Percentiles rank a stretch among this genome's conserved stretches.
Conservation (phyloP, 257 asterid genomes). For the Solanum gandarillasii region DNA sequence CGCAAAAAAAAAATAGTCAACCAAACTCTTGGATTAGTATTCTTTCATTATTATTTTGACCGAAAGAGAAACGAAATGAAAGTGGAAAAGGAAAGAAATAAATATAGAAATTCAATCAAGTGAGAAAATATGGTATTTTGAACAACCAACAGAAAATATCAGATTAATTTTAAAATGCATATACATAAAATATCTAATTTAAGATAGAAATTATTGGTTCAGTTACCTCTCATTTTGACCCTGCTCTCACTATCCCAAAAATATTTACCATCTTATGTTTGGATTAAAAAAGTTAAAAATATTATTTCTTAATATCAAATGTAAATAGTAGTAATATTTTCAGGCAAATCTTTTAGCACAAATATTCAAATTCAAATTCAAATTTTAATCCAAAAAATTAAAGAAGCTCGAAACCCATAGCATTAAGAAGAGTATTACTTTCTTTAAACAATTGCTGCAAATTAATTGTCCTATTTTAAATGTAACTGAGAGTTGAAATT, state of each 20-base stretch:
- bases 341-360: not conserved
- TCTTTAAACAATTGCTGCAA: not conserved
- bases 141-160: not conserved
- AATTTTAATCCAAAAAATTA: not conserved
- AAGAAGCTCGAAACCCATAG: not conserved
- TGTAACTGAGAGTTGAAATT: no score
- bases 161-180: not conserved
- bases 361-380: not conserved
- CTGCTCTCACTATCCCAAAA: not conserved
- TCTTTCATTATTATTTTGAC: not conserved
- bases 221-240: not conserved
- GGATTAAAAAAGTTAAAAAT: not conserved
- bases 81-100: not conserved
- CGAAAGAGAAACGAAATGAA: not conserved
- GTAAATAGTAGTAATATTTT: not conserved
- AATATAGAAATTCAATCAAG: not conserved
- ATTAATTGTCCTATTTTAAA: not conserved
- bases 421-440: not conserved
- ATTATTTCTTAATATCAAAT: not conserved
- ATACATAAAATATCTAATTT: not conserved
- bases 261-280: not conserved
- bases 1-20: not conserved
- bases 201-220: not conserved
- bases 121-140: not conserved
- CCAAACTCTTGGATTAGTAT: not conserved